These are phyloP conservation scores for Pseudocercospora crystallina DNA, from an alignment of 2,329 filamentous ascomycete genomes.

Conservation along the genomic window DNA sequence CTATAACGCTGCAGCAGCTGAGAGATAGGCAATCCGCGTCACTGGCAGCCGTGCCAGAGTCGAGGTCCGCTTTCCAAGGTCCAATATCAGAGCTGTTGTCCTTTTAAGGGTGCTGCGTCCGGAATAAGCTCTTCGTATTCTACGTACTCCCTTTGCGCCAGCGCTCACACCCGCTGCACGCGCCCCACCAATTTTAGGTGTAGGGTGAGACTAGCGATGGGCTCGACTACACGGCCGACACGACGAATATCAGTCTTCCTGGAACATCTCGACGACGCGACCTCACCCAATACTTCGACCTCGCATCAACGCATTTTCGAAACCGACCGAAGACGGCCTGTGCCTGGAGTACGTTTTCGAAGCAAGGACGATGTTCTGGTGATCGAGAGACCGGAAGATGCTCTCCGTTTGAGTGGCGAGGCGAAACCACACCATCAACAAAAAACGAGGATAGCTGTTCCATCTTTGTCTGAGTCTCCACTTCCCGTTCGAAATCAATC, in stretches of 20 bases:
- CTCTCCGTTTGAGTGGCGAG: slow-evolving; percentile 15
- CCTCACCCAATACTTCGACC: not conserved
- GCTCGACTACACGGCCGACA: slow-evolving; percentile 6
- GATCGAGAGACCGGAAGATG: slow-evolving; percentile 24
- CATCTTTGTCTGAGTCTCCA: slow-evolving; percentile 19
- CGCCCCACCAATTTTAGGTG: slow-evolving; percentile 13
- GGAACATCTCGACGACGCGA: slow-evolving; percentile 6
- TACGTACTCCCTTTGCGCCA: slow-evolving; percentile 1
- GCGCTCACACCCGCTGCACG: slow-evolving; percentile 5
- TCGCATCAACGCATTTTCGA: not conserved
- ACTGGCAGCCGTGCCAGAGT: not conserved
- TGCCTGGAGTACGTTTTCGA: slow-evolving; percentile 27
- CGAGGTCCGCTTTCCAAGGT: too few species aligned
- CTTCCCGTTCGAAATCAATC: slow-evolving; percentile 21
- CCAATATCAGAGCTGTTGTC: too few species aligned
- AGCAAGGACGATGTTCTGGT: slow-evolving; percentile 31
- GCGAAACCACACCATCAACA: slow-evolving; percentile 3
- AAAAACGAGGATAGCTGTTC: slow-evolving; percentile 2
- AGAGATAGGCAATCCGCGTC: not conserved
- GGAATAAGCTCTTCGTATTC: slow-evolving; percentile 18
- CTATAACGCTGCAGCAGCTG: not conserved
- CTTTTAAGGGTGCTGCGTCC: not conserved
- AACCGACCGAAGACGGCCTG: slow-evolving; percentile 10
- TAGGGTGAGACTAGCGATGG: slow-evolving; percentile 4
- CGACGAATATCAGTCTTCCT: slow-evolving; percentile 4